These are phyloP conservation scores for Starmerella etchellsii DNA, from an alignment of 805 yeast genomes.

Conservation along the genomic window DNA sequence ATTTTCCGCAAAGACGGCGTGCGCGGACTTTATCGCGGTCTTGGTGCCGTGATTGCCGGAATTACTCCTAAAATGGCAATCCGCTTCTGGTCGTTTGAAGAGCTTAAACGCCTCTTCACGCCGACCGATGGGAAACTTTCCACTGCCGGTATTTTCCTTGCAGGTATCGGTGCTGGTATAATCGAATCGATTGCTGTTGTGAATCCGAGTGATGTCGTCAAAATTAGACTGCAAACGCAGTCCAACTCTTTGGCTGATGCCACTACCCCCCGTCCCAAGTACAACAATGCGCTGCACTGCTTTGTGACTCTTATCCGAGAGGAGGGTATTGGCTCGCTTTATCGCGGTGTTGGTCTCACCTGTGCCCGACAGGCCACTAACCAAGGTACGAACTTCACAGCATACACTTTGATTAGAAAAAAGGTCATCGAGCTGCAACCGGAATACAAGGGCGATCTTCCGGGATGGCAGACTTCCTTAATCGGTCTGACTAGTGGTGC, in stretches of 20 bases:
- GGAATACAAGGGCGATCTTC: slow-evolving; percentile 46
- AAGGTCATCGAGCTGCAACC: slow-evolving; percentile 43
- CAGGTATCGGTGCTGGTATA: slow-evolving; percentile 96
- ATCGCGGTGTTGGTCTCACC: slow-evolving; percentile 89
- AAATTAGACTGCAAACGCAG: slow-evolving; percentile 92
- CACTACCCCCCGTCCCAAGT: slow-evolving; percentile 58
- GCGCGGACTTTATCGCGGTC: slow-evolving; percentile 81
- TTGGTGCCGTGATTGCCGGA: slow-evolving; percentile 94
- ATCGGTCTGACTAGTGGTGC: slow-evolving; percentile 93
- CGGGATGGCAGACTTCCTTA: slow-evolving; percentile 86
- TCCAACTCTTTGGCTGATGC: slow-evolving; percentile 82
- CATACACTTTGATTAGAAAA: slow-evolving; percentile 68
- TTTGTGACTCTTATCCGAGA: slow-evolving; percentile 70
- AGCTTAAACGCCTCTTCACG: slow-evolving; percentile 57
- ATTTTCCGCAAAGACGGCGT: slow-evolving; percentile 73
- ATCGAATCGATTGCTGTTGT: slow-evolving; percentile 92
- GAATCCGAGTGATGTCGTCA: slow-evolving; percentile 95
- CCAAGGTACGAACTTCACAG: slow-evolving; percentile 97
- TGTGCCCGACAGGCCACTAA: slow-evolving; percentile 97
- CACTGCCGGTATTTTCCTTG: slow-evolving; percentile 65
- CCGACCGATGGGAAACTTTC: slow-evolving; percentile 52
- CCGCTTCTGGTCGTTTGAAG: slow-evolving; percentile 87
- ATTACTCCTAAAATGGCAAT: slow-evolving; percentile 98
- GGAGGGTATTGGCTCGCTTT: slow-evolving; percentile 79
- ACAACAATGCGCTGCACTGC: slow-evolving; percentile 87